Conservation (phyloP, 75 land plant genomes). For the Isoetes taiwanensis region DNA sequence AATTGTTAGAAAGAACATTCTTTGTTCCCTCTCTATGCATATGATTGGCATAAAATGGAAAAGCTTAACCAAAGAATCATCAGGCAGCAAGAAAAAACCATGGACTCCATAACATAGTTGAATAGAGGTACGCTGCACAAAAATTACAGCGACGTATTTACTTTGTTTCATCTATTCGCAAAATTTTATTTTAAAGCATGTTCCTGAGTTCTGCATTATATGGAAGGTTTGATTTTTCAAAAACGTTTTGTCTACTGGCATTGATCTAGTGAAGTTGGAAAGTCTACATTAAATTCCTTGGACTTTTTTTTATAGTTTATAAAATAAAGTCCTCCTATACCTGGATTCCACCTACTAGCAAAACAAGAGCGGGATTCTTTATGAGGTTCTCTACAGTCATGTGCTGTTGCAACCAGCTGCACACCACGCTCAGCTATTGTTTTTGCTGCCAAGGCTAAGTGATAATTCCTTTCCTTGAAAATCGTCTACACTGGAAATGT, state of each 20-base stretch:
- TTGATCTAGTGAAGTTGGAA: no score
- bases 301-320: neutral
- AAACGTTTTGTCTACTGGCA: no score
- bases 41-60: neutral
- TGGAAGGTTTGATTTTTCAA: no score
- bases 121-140: no score
- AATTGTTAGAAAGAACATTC: neutral
- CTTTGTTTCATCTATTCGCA: no score
- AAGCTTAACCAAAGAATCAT: no score
- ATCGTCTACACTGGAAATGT: neutral
- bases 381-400: slow-evolving; percentile 82
- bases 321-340: slow-evolving; percentile 15
- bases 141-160: no score
- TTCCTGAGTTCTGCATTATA: no score
- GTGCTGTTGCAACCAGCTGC: slow-evolving; percentile 92
- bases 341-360: slow-evolving; percentile 94
- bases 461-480: neutral
- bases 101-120: no score
- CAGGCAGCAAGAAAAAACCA: no score
- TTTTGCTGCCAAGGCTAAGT: slow-evolving; percentile 88
- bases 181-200: no score
- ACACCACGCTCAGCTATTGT: slow-evolving; percentile 98
- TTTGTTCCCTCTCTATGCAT: neutral
- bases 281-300: no score
- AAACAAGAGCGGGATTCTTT: slow-evolving; percentile 80